Base-by-base conservation (phyloP, 1,139 yeast species). In the Saccharomyces uvarum region DNA sequence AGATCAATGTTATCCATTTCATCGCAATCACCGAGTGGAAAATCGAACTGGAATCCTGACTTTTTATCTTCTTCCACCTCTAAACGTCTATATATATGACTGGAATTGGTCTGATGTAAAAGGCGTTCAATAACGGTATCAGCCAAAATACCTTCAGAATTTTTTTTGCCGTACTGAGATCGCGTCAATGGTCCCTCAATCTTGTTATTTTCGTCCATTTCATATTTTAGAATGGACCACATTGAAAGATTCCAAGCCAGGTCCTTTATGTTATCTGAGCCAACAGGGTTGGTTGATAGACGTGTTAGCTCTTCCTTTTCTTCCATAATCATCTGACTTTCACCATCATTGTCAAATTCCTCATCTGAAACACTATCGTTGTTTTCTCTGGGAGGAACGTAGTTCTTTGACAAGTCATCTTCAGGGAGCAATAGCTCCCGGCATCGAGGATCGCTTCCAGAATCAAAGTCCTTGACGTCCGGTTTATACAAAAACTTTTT, bases 341-440 rank as follows among this genome's bases (percentile, higher is more conserved):
- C 51, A 26, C 28, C 14, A 16, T 51, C 53, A 13, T 60, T 65
- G n/a, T 58, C 61, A 14, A 63, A 65, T 24, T 59, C 69, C 14
- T 57, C 53, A 26, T 63, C 68, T 27, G 28, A 31, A 4, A 51
- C 57, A n/a, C 51, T 50, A 6, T 57, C 59, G 2, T 38, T 46
- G 2, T 66, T 68, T 32, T 57, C 64, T 8, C 55, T 49, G n/a
- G 56, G 65, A 3, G 63, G 59, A 13, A 63, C 63, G 48, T 72
- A 80, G 59, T 80, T 82, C 1, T 61, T 72, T 0, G 84, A 80
- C 28, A 68, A 65, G 60, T 82, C 87, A 7, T 69, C 63, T 13
- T 80, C 83, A 0, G 79, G 71, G 24, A 80, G 60, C 7, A 72
- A 50, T 9, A 58, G 58, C 28, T 53, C 53, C n/a, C 13, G 24